These are phyloP conservation scores for Echites panduratus DNA, from an alignment of 257 asterid species.

Conservation along the genomic window DNA sequence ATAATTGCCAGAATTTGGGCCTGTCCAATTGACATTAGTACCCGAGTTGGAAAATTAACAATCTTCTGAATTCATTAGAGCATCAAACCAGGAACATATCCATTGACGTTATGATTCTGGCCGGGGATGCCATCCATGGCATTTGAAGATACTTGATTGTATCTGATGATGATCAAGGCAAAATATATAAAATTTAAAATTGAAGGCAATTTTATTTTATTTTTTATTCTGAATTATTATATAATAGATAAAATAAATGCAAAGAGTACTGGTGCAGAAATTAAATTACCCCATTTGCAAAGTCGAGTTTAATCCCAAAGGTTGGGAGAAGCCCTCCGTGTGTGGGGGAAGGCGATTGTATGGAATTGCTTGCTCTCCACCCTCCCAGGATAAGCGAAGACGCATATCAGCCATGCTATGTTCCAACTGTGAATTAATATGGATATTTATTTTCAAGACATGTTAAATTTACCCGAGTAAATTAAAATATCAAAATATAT, in stretches of 20 bases:
- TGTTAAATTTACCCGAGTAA: neutral
- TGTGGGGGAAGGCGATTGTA: constrained; percentile 14
- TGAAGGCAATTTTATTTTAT: too few relatives aligned
- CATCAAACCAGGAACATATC: constrained; percentile 28
- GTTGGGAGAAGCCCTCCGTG: constrained; percentile 19
- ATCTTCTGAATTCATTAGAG: constrained; percentile 1
- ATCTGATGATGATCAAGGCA: neutral
- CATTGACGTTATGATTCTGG: constrained; percentile 18
- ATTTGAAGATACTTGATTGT: constrained; percentile 15
- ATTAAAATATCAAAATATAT: too few relatives aligned
- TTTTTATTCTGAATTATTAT: too few relatives aligned
- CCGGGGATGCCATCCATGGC: constrained; percentile 12
- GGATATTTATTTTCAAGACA: neutral
- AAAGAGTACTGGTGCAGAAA: neutral
- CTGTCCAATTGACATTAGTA: neutral
- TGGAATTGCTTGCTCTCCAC: constrained; percentile 12
- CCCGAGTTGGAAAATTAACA: neutral
- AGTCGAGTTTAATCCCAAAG: constrained; percentile 18
- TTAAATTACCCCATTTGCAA: constrained; percentile 14
- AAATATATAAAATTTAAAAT: too few relatives aligned
- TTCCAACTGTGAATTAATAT: constrained; percentile 14
- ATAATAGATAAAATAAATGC: too few relatives aligned
- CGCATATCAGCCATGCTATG: constrained; percentile 9
- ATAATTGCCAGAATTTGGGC: neutral
- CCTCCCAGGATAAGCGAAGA: constrained; percentile 18